These are phyloP conservation scores for Geotrichum ghanense DNA, from an alignment of 805 yeast species.

Conservation along the genomic window DNA sequence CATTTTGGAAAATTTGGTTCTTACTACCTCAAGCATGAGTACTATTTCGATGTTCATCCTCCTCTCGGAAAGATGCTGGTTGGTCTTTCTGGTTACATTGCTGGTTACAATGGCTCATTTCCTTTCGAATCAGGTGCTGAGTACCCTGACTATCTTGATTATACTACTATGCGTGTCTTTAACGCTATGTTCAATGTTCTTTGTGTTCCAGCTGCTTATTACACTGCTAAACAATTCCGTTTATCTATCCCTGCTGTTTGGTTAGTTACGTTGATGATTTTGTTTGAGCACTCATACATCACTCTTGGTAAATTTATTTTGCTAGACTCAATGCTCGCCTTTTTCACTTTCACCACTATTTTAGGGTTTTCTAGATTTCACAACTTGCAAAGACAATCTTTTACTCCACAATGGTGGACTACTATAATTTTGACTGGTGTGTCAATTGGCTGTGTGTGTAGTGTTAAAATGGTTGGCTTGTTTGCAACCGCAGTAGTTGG, in stretches of 20 bases:
- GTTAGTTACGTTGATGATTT: slow-evolving; percentile 60
- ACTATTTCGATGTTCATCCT: slow-evolving; percentile 95
- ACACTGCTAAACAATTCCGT: slow-evolving; percentile 66
- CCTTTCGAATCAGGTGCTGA: slow-evolving; percentile 72
- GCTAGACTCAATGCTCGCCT: slow-evolving; percentile 81
- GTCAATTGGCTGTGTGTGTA: slow-evolving; percentile 77
- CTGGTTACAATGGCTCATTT: slow-evolving; percentile 82
- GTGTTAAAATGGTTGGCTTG: slow-evolving; percentile 95
- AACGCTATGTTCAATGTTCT: slow-evolving; percentile 75
- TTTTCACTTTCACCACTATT: slow-evolving; percentile 79
- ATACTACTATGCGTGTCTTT: slow-evolving; percentile 71
- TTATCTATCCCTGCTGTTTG: slow-evolving; percentile 62
- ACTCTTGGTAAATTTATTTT: slow-evolving; percentile 82
- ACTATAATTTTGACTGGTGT: slow-evolving; percentile 83
- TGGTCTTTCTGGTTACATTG: slow-evolving; percentile 76
- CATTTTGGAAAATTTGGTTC: slow-evolving; percentile 97
- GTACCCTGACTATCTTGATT: slow-evolving; percentile 72
- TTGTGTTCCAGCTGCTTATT: slow-evolving; percentile 81
- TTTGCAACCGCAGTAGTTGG: slow-evolving; percentile 85
- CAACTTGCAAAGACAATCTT: slow-evolving; percentile 45
- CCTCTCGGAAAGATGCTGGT: slow-evolving; percentile 92
- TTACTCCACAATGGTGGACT: slow-evolving; percentile 81
- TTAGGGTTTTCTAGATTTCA: slow-evolving; percentile 64
- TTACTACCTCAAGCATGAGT: slow-evolving; percentile 76
- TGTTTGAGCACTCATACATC: slow-evolving; percentile 72